phyloP scores from a whole-genome alignment of 2,329 filamentous ascomycete genomes.

The Aspergillus sojae region DNA sequence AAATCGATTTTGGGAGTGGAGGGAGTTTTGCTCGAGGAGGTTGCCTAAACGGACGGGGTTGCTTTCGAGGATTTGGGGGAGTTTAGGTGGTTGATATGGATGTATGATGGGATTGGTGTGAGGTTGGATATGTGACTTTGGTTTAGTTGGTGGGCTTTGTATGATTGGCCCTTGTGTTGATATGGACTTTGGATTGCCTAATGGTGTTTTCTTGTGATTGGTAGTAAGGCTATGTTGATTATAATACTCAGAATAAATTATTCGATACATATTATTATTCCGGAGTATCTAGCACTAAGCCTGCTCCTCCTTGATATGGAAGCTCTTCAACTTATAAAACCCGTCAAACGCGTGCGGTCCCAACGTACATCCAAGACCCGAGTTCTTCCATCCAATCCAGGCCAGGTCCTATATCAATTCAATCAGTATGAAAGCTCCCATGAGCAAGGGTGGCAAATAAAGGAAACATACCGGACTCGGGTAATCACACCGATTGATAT shows the following conservation, averaged over 20 bases:
- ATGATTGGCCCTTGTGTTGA: too few species aligned
- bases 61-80: neutral
- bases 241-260: neutral
- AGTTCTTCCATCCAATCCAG: conserved; percentile 95
- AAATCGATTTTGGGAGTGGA: neutral
- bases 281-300: neutral
- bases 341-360: conserved; percentile 87
- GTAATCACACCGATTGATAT: conserved; percentile 89
- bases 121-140: neutral
- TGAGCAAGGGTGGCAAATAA: too few species aligned
- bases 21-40: neutral
- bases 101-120: neutral
- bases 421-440: conserved; percentile 5
- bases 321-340: conserved; percentile 92
- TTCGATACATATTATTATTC: neutral
- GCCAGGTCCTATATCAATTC: conserved; percentile 68
- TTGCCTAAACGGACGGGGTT: neutral
- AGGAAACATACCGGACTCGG: conserved; percentile 73
- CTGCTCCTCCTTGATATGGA: conserved; percentile 65
- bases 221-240: neutral
- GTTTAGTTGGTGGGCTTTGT: neutral
- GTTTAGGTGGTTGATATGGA: neutral
- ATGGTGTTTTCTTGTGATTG: too few species aligned
- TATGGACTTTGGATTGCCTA: too few species aligned
- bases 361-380: conserved; percentile 82